Evolutionary conservation across 2,329 filamentous ascomycete species (phyloP).

Genomic region (Cadophora malorum): DNA sequence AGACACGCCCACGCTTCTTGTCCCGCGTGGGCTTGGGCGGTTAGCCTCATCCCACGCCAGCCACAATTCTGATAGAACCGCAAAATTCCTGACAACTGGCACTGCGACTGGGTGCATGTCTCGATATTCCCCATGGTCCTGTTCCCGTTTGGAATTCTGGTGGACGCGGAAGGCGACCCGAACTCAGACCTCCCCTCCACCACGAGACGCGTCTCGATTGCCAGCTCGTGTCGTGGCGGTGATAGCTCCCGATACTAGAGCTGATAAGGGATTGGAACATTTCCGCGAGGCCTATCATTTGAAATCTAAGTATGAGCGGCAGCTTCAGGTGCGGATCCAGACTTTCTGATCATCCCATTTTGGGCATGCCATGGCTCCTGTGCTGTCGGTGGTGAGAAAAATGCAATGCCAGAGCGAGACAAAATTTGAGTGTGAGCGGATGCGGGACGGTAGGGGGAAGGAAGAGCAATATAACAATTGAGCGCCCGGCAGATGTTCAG

Average conservation of each 20-base stretch:
- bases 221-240: background rate
- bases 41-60: background rate
- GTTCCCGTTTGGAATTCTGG: background rate
- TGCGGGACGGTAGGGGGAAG: background rate
- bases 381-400: background rate
- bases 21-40: background rate
- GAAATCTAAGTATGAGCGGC: background rate
- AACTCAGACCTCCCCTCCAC: background rate
- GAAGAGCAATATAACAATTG: background rate
- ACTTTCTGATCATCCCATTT: background rate
- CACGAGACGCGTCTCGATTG: background rate
- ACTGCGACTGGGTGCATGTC: too few relatives aligned
- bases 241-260: background rate
- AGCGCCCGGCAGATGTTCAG: background rate
- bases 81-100: too few relatives aligned
- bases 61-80: background rate
- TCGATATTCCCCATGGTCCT: too few relatives aligned
- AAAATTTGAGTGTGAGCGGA: background rate
- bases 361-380: background rate
- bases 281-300: background rate
- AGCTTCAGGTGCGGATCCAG: background rate
- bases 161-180: background rate
- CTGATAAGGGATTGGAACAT: background rate
- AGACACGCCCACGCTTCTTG: background rate
- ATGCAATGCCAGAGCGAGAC: background rate